These are phyloP conservation scores for Fremontodendron californicum DNA, from an alignment of 345 rosid species.

Conservation along the genomic window DNA sequence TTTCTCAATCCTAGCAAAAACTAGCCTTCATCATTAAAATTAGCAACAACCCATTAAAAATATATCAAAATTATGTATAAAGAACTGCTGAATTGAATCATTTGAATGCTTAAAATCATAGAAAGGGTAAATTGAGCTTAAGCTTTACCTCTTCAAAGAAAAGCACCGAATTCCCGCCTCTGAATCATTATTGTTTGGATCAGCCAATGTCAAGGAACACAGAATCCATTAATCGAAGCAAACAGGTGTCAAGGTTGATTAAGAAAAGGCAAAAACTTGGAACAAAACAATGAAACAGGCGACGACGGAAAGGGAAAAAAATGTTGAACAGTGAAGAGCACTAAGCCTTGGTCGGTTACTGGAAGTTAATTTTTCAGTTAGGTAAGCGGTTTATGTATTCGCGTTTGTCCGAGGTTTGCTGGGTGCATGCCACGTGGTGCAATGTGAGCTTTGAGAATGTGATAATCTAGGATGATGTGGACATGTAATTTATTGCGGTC, in stretches of 20 bases:
- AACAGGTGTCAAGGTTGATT: neutral
- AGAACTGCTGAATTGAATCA: neutral
- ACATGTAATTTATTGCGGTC: constrained; percentile 19
- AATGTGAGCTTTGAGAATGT: constrained; percentile 7
- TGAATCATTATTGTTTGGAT: constrained; percentile 14
- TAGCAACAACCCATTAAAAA: neutral
- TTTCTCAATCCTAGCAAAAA: neutral
- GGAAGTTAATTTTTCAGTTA: neutral
- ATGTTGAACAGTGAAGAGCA: neutral
- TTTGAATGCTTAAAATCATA: neutral
- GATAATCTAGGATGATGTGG: constrained; percentile 14
- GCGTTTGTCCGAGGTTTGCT: constrained; percentile 20
- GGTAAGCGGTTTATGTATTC: constrained; percentile 15
- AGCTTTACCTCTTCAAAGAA: constrained; percentile 14
- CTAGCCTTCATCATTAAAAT: neutral
- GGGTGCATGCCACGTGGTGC: constrained; percentile 26
- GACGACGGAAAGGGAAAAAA: no score
- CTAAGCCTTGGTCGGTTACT: neutral
- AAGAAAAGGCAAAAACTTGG: neutral
- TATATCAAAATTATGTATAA: neutral
- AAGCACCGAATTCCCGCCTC: constrained; percentile 14
- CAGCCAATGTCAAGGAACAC: constrained; percentile 23
- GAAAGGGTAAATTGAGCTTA: neutral
- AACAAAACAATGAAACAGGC: neutral
- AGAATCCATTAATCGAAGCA: constrained; percentile 8